A percentile compares a stretch with the other conserved stretches of the same genome.
Conservation (phyloP, 2,329 filamentous ascomycete species). For the Aureobasidium pullulans region DNA sequence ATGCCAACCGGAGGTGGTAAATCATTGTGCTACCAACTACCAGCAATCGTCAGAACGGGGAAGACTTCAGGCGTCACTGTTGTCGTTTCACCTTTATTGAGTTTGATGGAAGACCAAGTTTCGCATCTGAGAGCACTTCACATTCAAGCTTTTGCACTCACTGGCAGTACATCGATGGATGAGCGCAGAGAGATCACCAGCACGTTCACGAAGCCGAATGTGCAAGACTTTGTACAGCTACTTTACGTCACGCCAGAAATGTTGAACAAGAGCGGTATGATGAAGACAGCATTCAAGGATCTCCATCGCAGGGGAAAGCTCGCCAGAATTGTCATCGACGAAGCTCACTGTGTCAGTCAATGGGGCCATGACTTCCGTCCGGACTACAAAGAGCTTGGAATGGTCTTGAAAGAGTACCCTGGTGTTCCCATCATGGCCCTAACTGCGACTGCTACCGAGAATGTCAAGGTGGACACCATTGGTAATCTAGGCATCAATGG, state of each 20-base stretch:
- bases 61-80: conserved; percentile 81
- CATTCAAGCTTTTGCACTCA: conserved; percentile 75
- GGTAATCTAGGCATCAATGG: conserved; percentile 77
- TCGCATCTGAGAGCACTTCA: conserved; percentile 66
- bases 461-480: conserved; percentile 86
- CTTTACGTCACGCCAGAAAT: conserved; percentile 97
- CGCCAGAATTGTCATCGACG: conserved; percentile 90
- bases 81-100: conserved; percentile 89
- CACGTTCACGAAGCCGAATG: conserved; percentile 53
- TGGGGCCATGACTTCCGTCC: conserved; percentile 98
- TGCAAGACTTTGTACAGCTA: conserved; percentile 72
- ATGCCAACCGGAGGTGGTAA: conserved; percentile 99
- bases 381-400: conserved; percentile 83
- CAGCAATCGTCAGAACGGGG: conserved; percentile 73
- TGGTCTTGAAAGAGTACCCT: conserved; percentile 63
- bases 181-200: conserved; percentile 61
- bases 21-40: conserved; percentile 92
- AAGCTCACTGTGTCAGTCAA: conserved; percentile 98
- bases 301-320: conserved; percentile 67
- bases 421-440: conserved; percentile 87
- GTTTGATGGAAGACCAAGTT: conserved; percentile 96
- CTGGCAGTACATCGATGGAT: conserved; percentile 60
- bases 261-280: conserved; percentile 70
- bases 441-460: conserved; percentile 89
- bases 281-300: conserved; percentile 57